Base-by-base conservation (phyloP, 768 basidiomycete genomes). In the Gyrodon lividus region DNA sequence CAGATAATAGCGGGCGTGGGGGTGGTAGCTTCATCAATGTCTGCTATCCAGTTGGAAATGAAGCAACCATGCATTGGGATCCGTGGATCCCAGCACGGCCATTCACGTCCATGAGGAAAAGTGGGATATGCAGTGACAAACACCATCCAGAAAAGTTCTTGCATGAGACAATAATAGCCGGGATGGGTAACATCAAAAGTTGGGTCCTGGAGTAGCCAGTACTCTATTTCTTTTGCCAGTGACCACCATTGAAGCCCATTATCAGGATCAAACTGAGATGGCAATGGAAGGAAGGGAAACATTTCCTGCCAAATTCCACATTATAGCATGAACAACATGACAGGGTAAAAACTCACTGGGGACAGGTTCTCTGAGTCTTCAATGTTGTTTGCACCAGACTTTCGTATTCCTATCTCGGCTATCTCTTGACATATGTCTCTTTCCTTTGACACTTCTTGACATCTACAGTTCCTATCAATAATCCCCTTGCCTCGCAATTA, bases 91-190 rank as follows among this genome's bases (percentile, higher is more conserved):
- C 55, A 52, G 31, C 44, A 13, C 7, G 37, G 50, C 55, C 55
- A 56, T 10, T 34, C 16, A n/a, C n/a, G 28, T 8, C 46, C 51
- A 31, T 42, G 14, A 14, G 55, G 55, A 35, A 52, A 56, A 6
- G 34, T 1, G 16, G 55, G 55, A 45, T 31, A 44, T 7, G 47
- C 47, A 10, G 51, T 30, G 17, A 52, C 28, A 26, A 47, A 56
- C 7, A 51, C 26, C 35, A 56, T 47, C 55, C 51, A 56, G 16
- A 56, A 56, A 7, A 48, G 16, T 19, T 56, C 51, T 3, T 22
- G 23, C 26, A 30, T 23, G 26, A 52, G 38, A 13, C 37, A 3
- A 35, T 33, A 46, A 31, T 4, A 34, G 1, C 19, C 37, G 6
- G n/a, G n/a, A 6, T 19, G 19, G 0, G n/a, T 16, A 5, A 24